Evolutionary conservation across 2,329 filamentous ascomycete species (phyloP), one percentile per base, ranked within the genome.

Genomic region (Xylaria multiplex): DNA sequence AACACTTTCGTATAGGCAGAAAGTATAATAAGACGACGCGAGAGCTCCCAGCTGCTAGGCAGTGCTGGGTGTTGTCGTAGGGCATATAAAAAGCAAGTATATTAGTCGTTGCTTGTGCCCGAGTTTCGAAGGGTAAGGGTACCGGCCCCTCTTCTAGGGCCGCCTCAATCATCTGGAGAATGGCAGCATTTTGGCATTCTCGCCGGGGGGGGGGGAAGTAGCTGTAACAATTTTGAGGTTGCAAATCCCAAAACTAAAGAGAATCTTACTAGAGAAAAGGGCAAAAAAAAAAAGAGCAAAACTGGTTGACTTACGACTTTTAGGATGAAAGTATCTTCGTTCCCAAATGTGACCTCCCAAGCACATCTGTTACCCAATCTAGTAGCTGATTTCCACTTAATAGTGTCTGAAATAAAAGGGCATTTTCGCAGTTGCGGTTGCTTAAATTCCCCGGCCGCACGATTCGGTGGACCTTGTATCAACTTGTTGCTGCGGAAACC

Each of bases 161-260:
- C n/a, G 61, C 54, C 54, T 59, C 40, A 30, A 67, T 61, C 49
- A 65, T 64, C 35, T 69, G 61, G 32, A 69, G 45, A 45, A 69
- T 43, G 37, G 61, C 64, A 45, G 64, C 65, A 60, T 69, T 69
- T 56, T 67, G 61, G 37, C 61, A 60, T 60, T 67, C 61, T 62
- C 61, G 67, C 13, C 63, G 61, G 16, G 58, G 53, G 37, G 53
- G 37, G 64, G 19, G 32, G 30, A 61, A 64, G 67, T 65, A 69
- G 50, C 42, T n/a, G 48, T 37, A 19, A 52, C 14, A n/a, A 14
- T 19, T 59, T 22, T 53, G n/a, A 42, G 58, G 54, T 14, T 61
- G 27, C 35, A 30, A 2, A 48, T 69, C 64, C 64, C 57, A 69
- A 48, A 69, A 69, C 67, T 69, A 48, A 49, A 54, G 1, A 45